Evolutionary conservation across 495 filamentous ascomycete species (phyloP), one percentile per base, ranked within the genome.

Genomic region (Astrothelium subdiscretum): DNA sequence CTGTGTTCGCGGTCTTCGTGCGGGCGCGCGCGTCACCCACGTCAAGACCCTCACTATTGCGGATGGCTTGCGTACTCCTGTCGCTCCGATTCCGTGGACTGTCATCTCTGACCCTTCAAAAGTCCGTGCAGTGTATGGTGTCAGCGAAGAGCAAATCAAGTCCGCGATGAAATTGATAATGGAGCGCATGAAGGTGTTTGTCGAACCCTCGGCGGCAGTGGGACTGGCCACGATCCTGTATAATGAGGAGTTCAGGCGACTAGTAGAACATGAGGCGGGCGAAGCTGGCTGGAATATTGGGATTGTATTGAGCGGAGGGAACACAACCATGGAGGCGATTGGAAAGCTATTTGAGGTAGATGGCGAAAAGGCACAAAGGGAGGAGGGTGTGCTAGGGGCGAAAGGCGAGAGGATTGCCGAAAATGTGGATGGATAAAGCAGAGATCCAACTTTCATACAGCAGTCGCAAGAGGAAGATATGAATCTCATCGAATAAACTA

Each of bases 161-260:
- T 73, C 74, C 11, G 87, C 92, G 2, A 77, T 97, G 83, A 74
- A 78, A 63, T 70, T 97, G 68, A 88, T 92, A 32, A 72, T 92
- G 69, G 92, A 98, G 80, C 75, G 92, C 62, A 85, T 96, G 82
- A 97, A 97, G 83, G 75, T 95, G 48, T 81, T 96, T 48, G 82
- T 97, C 27, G 94, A 98, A 78, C 94, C 94, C 57, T 92, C 88
- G 72, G 83, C 92, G 2, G 90, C 87, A 2, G 92, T 98, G 24
- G 85, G 85, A 15, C 73, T 98, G 66, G 94, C 94, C 3, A 87
- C 87, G 4, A 86, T 84, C 62, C 72, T 98, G 68, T 96, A 82
- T 67, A 85, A 94, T 71, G 90, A 95, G 71, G 88, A 89, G 29
- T 96, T 96, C 68, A 77, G 90, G 65, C 72, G 69, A 24, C 65